These are phyloP conservation scores for Hordeum vulgare DNA, from an alignment of 176 grass and related monocot genomes.

Conservation along the genomic window MorexV3_pseudomolecules_assembly NC_058520.1:531115374-531115873, in stretches of 20 bases:
- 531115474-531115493: background rate
- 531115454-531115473: background rate
- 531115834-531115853: background rate
- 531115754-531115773: background rate
- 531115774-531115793: conserved; percentile 31
- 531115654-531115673: background rate
- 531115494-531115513: background rate
- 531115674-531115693: background rate
- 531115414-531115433: background rate
- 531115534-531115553: background rate
- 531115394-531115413: background rate
- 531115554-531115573: background rate
- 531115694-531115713: background rate
- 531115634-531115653: background rate
- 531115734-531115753: background rate
- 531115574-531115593: background rate
- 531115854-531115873: background rate
- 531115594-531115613: background rate
- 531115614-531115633: background rate
- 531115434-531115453: background rate
- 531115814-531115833: background rate
- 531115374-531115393: background rate
- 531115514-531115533: background rate
- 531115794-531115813: conserved; percentile 17
- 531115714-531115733: background rate